Percentiles rank a stretch among this genome's conserved stretches.
phyloP scores from a whole-genome alignment of 768 basidiomycete genomes.

The Kwoniella sp. region DNA sequence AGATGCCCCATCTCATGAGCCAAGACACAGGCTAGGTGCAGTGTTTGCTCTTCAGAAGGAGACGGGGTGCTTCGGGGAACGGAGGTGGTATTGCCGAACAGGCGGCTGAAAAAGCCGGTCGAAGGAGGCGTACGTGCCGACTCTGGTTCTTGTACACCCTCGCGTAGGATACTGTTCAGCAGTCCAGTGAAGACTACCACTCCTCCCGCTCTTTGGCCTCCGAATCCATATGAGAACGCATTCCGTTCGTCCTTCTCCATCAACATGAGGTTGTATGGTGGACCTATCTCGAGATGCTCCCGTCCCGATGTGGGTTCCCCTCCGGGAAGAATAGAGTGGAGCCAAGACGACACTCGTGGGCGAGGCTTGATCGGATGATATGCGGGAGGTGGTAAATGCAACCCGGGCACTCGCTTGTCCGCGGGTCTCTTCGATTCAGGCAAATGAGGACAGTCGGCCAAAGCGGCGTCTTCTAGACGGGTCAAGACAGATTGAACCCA shows the following conservation, averaged over 20 bases:
- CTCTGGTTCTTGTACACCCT: constrained; percentile 32
- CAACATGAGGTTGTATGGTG: constrained; percentile 85
- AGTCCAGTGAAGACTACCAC: constrained; percentile 93
- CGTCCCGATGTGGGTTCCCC: constrained; percentile 28
- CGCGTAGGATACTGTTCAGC: constrained; percentile 71
- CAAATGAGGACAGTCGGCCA: constrained; percentile 53
- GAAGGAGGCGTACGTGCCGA: constrained; percentile 11
- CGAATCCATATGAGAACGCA: constrained; percentile 91
- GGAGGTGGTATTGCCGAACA: constrained; percentile 44
- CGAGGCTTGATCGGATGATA: constrained; percentile 77
- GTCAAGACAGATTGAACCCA: constrained; percentile 82
- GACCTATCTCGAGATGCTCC: constrained; percentile 57
- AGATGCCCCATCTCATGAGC: constrained; percentile 93
- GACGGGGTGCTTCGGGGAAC: constrained; percentile 6
- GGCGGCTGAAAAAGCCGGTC: constrained; percentile 55
- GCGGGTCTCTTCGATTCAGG: background rate
- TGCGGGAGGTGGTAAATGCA: constrained; percentile 60
- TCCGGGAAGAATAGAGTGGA: constrained; percentile 54
- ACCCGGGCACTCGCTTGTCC: background rate
- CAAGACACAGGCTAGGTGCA: constrained; percentile 81
- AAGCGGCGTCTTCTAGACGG: constrained; percentile 67
- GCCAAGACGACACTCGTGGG: constrained; percentile 67
- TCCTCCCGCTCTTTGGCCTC: constrained; percentile 80
- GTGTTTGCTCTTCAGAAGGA: constrained; percentile 76
- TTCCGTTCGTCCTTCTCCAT: constrained; percentile 82